phyloP scores from a whole-genome alignment of 306 rosid species.

The Prinsepia uniflora region DNA sequence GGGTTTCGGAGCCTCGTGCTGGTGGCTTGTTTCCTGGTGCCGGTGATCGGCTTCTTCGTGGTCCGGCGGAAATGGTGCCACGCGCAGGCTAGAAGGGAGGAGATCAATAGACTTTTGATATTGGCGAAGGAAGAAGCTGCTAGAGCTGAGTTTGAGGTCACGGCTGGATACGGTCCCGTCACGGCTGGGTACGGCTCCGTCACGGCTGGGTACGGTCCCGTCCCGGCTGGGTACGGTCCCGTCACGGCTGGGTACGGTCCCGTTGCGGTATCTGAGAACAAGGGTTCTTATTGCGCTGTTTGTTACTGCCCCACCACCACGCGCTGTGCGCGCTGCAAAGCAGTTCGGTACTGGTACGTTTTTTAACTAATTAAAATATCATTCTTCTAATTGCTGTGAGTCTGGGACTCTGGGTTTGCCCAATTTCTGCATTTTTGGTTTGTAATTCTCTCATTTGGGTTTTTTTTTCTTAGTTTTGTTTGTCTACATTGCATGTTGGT shows the following conservation, averaged over 20 bases:
- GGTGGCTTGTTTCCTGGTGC: constrained; percentile 40
- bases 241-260: constrained; percentile 34
- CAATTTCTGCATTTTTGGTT: background rate
- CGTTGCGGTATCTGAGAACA: constrained; percentile 13
- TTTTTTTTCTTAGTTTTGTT: background rate
- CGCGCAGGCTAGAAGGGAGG: constrained; percentile 61
- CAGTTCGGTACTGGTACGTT: constrained; percentile 82
- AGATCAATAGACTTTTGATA: constrained; percentile 71
- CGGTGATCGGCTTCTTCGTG: constrained; percentile 47
- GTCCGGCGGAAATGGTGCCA: constrained; percentile 61
- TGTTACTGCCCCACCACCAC: constrained; percentile 72
- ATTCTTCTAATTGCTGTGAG: constrained; percentile 1
- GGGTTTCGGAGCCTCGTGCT: constrained; percentile 78
- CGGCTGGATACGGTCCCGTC: too few species aligned
- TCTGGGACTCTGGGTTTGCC: constrained; percentile 1
- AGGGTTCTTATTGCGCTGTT: constrained; percentile 53
- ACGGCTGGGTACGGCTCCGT: too few species aligned
- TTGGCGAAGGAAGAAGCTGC: constrained; percentile 72
- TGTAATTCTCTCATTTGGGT: background rate
- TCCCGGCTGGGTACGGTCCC: too few species aligned
- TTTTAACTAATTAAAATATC: background rate
- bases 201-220: too few species aligned
- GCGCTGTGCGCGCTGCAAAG: constrained; percentile 78
- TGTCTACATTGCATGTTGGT: background rate
- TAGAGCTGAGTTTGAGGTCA: constrained; percentile 62